phyloP scores from a whole-genome alignment of 768 basidiomycete species.

The Pleurotus ostreatus region DNA sequence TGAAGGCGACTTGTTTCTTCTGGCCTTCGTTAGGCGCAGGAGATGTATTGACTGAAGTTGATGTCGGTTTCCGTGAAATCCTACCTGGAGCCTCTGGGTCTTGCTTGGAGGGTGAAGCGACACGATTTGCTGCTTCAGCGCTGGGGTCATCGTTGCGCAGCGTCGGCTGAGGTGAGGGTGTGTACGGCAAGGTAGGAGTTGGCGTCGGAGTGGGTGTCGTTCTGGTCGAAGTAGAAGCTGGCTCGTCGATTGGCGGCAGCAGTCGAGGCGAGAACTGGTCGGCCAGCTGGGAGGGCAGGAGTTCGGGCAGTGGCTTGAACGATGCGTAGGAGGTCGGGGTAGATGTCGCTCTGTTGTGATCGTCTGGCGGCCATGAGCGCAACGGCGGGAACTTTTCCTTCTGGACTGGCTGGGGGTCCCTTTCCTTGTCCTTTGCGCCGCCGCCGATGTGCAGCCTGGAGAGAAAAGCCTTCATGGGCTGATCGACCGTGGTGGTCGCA shows the following conservation, averaged over 20 bases:
- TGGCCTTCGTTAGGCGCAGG: slow-evolving; percentile 42
- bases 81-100: slow-evolving; percentile 26
- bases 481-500: slow-evolving; percentile 7
- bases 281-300: slow-evolving; percentile 37
- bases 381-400: slow-evolving; percentile 73
- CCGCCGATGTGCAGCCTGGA: slow-evolving; percentile 67
- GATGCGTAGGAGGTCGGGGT: slow-evolving; percentile 44
- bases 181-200: slow-evolving; percentile 19
- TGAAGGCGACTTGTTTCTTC: slow-evolving; percentile 81
- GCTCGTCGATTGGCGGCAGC: slow-evolving; percentile 23
- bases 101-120: slow-evolving; percentile 15
- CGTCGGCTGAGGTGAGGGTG: slow-evolving; percentile 15
- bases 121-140: slow-evolving; percentile 2
- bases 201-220: slow-evolving; percentile 26
- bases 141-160: slow-evolving; percentile 25
- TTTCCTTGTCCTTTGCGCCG: slow-evolving; percentile 54
- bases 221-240: slow-evolving; percentile 27
- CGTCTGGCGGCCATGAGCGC: slow-evolving; percentile 62
- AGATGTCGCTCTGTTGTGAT: slow-evolving; percentile 29
- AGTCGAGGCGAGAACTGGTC: slow-evolving; percentile 29
- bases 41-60: slow-evolving; percentile 20
- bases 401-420: slow-evolving; percentile 11
- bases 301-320: slow-evolving; percentile 72
- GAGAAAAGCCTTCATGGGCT: slow-evolving; percentile 80
- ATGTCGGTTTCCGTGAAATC: slow-evolving; percentile 33